A percentile compares a stretch with the other conserved stretches of the same genome.
phyloP scores from a whole-genome alignment of 2,329 filamentous ascomycete species.

The Elsinoe fawcettii region DNA sequence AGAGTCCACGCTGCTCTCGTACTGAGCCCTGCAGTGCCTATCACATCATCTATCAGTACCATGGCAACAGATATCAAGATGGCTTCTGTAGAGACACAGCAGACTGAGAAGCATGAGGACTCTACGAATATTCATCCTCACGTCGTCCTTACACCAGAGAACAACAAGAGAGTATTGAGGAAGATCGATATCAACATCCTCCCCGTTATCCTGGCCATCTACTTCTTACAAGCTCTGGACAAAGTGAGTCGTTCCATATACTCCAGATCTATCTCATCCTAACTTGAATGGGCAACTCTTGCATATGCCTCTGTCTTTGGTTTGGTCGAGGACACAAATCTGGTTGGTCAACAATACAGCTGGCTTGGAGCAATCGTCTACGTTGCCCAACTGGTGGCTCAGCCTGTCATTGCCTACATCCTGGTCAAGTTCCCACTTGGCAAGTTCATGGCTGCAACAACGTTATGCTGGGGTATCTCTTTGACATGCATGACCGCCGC shows the following conservation, averaged over 20 bases:
- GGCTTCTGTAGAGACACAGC: neutral
- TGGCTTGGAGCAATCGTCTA: slow-evolving; percentile 48
- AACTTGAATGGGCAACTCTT: slow-evolving; percentile 26
- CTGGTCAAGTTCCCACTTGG: slow-evolving; percentile 54
- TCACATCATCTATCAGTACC: neutral
- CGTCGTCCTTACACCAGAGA: slow-evolving; percentile 44
- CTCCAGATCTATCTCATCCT: neutral
- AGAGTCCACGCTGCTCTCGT: neutral
- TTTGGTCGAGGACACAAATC: slow-evolving; percentile 50
- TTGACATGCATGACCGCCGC: slow-evolving; percentile 47
- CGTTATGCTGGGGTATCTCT: slow-evolving; percentile 46
- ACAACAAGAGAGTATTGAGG: slow-evolving; percentile 45
- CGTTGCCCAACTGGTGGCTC: slow-evolving; percentile 47
- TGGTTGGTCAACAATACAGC: slow-evolving; percentile 49
- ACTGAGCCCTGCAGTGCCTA: neutral
- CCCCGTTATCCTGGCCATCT: slow-evolving; percentile 51
- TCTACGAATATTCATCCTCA: slow-evolving; percentile 31
- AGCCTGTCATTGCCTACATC: slow-evolving; percentile 46
- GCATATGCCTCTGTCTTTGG: slow-evolving; percentile 57
- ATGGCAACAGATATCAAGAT: slow-evolving; percentile 6
- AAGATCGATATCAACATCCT: slow-evolving; percentile 46
- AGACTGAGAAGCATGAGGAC: neutral
- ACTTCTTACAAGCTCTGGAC: slow-evolving; percentile 57
- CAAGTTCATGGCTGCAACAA: slow-evolving; percentile 49
- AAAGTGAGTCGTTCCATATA: slow-evolving; percentile 43